Evolutionary conservation across 371 early-diverging fungal genomes (phyloP), one percentile per base, ranked within the genome.

Genomic region (Encephalitozoon hellem): DNA sequence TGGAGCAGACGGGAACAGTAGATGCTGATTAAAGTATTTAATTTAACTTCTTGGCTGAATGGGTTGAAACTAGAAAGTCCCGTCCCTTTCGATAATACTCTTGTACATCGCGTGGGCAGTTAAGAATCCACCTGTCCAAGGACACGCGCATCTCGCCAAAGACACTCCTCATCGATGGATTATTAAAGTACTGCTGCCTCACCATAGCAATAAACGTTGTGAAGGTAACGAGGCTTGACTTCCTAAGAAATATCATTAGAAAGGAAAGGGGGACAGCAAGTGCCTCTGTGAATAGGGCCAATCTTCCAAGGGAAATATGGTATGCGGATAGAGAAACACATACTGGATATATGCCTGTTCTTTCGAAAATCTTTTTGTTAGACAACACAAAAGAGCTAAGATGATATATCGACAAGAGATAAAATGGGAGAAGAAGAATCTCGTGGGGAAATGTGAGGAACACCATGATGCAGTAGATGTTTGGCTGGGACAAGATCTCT

Each of bases 371-470:
- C 25, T 67, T 52, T 43, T 72, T 82, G 38, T 82, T 73, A 15
- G 69, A 69, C 26, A 75, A 11, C 1, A 80, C 41, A 52, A 67
- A 78, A 2, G 52, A 41, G 26, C 64, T 51, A 11, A 77, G 21
- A 34, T 80, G 80, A 43, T 77, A 76, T 9, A 76, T 8, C 25
- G 79, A 47, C 63, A 83, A 68, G 11, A 83, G 26, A 39, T 77
- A 78, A 55, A 81, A 83, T 4, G 83, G 83, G 23, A 79, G 39
- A 21, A 83, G 79, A 38, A 75, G 78, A 18, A 77, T 41, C 15
- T 72, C 18, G 11, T 45, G 63, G 11, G 73, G 73, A 34, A 67
- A 59, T 1, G 54, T 72, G 28, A 70, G 12, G 47, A 79, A 79
- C 39, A 79, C 45, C n/a, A 53, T n/a, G 11, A 79, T 49, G 41